These are phyloP conservation scores for Trichoderma guizhouense DNA, from an alignment of 2,329 filamentous ascomycete species.

Conservation along the genomic window DNA sequence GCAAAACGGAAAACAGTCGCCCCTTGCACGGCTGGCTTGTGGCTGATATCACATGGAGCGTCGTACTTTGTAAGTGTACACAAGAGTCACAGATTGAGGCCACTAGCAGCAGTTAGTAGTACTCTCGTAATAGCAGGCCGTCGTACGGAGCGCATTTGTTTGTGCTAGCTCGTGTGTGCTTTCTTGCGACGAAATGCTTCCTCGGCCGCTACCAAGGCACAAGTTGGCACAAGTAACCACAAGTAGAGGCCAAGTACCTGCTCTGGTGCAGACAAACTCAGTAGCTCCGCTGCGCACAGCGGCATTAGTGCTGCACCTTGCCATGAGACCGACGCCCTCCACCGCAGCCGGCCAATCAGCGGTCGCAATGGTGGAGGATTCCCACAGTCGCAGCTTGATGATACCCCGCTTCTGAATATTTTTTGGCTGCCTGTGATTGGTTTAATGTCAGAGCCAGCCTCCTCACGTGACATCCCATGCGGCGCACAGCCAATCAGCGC, in stretches of 20 bases:
- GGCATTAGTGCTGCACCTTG: conserved; percentile 14
- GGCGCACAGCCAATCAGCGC: not conserved
- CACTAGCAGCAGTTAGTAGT: not conserved
- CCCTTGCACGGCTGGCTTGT: not conserved
- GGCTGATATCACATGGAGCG: not conserved
- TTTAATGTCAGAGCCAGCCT: not conserved
- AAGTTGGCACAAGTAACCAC: not conserved
- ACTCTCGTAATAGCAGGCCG: not conserved
- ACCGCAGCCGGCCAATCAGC: conserved; percentile 3
- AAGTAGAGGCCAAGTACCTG: not conserved
- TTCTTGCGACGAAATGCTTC: not conserved
- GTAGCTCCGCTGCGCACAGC: conserved; percentile 7
- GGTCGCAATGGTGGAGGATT: not conserved
- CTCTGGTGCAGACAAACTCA: conserved; percentile 7
- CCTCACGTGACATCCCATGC: not conserved
- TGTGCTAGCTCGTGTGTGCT: not conserved
- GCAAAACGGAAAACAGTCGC: not conserved
- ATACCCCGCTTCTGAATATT: not conserved
- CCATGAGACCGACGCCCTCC: conserved; percentile 14
- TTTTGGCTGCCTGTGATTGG: not conserved
- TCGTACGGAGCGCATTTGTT: not conserved
- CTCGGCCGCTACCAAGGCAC: not conserved
- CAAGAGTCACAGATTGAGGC: not conserved
- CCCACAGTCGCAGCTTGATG: conserved; percentile 7
- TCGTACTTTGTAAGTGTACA: not conserved